Evolutionary conservation across 179 eudicot species (phyloP).

Genomic region (Corrigiola litoralis): DNA sequence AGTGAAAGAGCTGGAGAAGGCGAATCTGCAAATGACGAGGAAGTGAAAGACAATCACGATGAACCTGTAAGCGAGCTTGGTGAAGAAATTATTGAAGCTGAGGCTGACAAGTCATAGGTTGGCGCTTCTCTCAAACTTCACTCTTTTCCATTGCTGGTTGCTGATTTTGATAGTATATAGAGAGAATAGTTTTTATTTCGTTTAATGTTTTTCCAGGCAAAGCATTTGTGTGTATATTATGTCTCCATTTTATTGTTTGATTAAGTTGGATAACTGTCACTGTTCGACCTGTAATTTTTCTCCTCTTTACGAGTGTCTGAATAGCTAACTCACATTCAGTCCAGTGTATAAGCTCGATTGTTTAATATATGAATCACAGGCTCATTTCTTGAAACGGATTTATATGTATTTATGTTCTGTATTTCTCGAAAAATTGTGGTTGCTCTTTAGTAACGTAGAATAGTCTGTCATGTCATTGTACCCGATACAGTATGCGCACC

Average conservation of each 20-base stretch:
- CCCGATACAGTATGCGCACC: too few relatives aligned
- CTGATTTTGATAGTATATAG: not conserved
- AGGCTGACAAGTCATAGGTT: slow-evolving; percentile 34
- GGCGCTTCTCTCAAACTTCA: slow-evolving; percentile 4
- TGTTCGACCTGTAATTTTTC: not conserved
- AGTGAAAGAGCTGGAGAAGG: slow-evolving; percentile 40
- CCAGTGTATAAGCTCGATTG: not conserved
- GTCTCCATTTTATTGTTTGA: not conserved
- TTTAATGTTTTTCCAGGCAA: not conserved
- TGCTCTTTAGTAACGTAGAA: too few relatives aligned
- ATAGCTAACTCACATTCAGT: not conserved
- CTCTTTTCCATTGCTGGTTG: not conserved
- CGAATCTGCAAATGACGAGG: slow-evolving; percentile 14
- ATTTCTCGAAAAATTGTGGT: too few relatives aligned
- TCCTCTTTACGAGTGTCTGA: not conserved
- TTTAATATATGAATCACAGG: not conserved
- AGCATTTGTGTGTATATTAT: not conserved
- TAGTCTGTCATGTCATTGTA: too few relatives aligned
- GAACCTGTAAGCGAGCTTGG: slow-evolving; percentile 23
- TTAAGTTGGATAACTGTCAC: not conserved
- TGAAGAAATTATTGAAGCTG: slow-evolving; percentile 27
- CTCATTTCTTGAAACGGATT: not conserved
- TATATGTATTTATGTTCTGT: not conserved
- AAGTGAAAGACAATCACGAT: slow-evolving; percentile 14
- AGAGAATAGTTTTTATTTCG: not conserved